Base-by-base conservation (phyloP, 495 filamentous ascomycete species). In the Hypoxylon fragiforme region DNA sequence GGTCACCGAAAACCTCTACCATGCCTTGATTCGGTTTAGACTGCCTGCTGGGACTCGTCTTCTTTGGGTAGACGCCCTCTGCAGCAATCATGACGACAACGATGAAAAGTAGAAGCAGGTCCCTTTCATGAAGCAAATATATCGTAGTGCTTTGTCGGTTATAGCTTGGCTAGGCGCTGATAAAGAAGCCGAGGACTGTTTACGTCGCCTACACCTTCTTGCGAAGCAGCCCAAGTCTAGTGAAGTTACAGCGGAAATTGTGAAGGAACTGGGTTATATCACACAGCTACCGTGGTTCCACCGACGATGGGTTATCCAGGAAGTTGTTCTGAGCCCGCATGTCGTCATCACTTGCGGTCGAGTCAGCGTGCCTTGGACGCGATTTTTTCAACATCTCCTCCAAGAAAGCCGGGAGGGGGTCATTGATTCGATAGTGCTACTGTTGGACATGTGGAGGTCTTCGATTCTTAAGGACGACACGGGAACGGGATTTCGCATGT, bases 151-250 rank as follows among this genome's bases (percentile, higher is more conserved):
- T 0, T 41, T 51, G 7, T 35, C 38, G 9, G 59, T 60, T 6
- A n/a, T 52, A 0, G 54, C 56, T 8, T 65, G 63, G 59, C 44
- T 65, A 7, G 61, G 61, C 9, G 45, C 24, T 20, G 34, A 34
- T 14, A 31, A 13, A 34, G 12, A 12, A 7, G 31, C 6, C 31
- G 31, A 5, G 3, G 31, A 34, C 3, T 34, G 6, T 7, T 12
- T 34, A 34, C 31, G 31, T n/a, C 31, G 31, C n/a, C 12, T 34
- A 34, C 31, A 34, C n/a, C 31, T 7, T 34, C 22, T 21, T 22
- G 41, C 11, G 47, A 28, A 32, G 36, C 47, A 41, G 38, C 14
- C 9, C 47, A 13, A 22, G 21, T 2, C 22, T 39, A 8, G 19
- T 49, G 24, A 4, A 3, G 12, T 12, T 12, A 7, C 31, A n/a